A percentile compares a stretch with the other conserved stretches of the same genome.
phyloP scores from a whole-genome alignment of 805 yeast genomes.

The Schwanniomyces pseudopolymorphus region DNA sequence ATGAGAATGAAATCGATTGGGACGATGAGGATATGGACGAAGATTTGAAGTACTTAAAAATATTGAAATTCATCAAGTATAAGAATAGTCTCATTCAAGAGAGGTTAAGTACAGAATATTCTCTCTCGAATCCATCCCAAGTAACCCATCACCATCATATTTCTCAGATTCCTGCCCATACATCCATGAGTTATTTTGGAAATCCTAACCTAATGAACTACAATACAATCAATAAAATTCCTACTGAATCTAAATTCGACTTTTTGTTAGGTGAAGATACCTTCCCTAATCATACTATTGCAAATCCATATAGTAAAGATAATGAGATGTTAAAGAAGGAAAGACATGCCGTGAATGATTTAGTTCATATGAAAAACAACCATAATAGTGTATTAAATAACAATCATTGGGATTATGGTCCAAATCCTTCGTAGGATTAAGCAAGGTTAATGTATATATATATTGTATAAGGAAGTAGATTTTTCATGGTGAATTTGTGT shows the following conservation, averaged over 20 bases:
- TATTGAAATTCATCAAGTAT: slow-evolving; percentile 41
- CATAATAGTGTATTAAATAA: not conserved
- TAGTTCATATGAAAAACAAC: slow-evolving; percentile 18
- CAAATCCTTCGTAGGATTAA: not conserved
- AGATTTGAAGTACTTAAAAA: slow-evolving; percentile 43
- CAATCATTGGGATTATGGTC: not conserved
- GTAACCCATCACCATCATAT: slow-evolving; percentile 8
- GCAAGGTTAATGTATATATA: too few species aligned
- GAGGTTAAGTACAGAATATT: not conserved
- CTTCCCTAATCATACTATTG: slow-evolving; percentile 16
- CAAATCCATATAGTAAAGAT: slow-evolving; percentile 5
- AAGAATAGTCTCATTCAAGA: slow-evolving; percentile 20
- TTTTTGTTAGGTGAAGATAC: slow-evolving; percentile 19
- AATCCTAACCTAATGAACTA: not conserved
- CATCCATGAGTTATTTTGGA: not conserved
- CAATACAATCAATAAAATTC: slow-evolving; percentile 8
- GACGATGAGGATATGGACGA: slow-evolving; percentile 49
- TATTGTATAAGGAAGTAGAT: too few species aligned
- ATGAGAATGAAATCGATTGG: slow-evolving; percentile 42
- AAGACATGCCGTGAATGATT: slow-evolving; percentile 28
- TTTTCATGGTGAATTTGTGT: not conserved
- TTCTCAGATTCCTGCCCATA: not conserved
- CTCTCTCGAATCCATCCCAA: slow-evolving; percentile 2
- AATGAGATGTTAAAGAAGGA: slow-evolving; percentile 27
- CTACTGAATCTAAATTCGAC: slow-evolving; percentile 19